Conservation (phyloP, 2,329 filamentous ascomycete species). For the Scedosporium minutisporum region DNA sequence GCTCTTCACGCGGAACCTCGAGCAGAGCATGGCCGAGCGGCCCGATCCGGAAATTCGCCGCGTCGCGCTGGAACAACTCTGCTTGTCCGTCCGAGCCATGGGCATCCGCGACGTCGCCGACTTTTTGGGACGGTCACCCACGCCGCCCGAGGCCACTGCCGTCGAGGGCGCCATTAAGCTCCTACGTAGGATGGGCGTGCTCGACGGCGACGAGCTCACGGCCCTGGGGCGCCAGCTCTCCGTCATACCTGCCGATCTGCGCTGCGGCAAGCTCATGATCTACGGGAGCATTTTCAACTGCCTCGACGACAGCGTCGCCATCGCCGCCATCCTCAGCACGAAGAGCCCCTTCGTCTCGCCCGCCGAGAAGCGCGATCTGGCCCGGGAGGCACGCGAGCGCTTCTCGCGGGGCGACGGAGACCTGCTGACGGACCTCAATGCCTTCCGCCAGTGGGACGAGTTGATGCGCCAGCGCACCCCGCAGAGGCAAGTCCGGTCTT, state of each 20-base stretch:
- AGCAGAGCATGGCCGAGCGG: slow-evolving; percentile 75
- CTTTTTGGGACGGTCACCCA: slow-evolving; percentile 80
- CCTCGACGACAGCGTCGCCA: slow-evolving; percentile 76
- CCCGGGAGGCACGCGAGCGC: slow-evolving; percentile 62
- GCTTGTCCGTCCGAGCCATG: slow-evolving; percentile 91
- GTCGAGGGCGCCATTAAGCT: slow-evolving; percentile 77
- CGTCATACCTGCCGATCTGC: slow-evolving; percentile 86
- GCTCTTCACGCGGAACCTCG: slow-evolving; percentile 78
- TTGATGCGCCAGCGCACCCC: slow-evolving; percentile 48
- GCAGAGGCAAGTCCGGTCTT: slow-evolving; percentile 57
- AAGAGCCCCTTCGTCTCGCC: slow-evolving; percentile 81
- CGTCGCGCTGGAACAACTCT: slow-evolving; percentile 88
- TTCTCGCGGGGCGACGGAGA: slow-evolving; percentile 79
- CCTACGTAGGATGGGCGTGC: slow-evolving; percentile 74
- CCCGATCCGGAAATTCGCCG: slow-evolving; percentile 90
- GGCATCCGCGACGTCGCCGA: slow-evolving; percentile 70
- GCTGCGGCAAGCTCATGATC: slow-evolving; percentile 90
- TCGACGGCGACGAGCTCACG: slow-evolving; percentile 79
- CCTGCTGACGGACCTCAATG: slow-evolving; percentile 74
- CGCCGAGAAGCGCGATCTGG: slow-evolving; percentile 70
- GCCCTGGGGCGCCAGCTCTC: slow-evolving; percentile 88
- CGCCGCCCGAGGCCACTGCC: slow-evolving; percentile 75
- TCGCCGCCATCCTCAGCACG: slow-evolving; percentile 85
- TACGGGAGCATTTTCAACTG: slow-evolving; percentile 92
- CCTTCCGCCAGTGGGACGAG: slow-evolving; percentile 74